Conservation (phyloP, 2,329 filamentous ascomycete genomes). For the Exserohilum rostratum region DNA sequence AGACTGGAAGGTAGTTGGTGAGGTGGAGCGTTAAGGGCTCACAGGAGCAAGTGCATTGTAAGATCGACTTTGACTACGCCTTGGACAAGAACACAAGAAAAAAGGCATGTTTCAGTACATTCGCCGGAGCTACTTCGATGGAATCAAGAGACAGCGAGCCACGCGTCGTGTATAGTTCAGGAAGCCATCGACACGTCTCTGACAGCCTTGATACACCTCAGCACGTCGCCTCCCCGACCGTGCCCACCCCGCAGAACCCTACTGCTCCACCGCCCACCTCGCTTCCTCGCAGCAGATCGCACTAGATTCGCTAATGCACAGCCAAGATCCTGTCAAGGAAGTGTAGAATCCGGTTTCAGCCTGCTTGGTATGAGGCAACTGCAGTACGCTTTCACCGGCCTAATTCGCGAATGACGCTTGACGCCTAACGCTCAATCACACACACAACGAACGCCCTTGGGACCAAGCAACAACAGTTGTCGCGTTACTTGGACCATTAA, state of each 20-base stretch:
- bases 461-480: too few species aligned
- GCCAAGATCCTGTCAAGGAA: constrained; percentile 5
- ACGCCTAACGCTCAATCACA: too few species aligned
- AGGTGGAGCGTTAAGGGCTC: too few species aligned
- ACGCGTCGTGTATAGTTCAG: constrained; percentile 18
- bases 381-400: neutral
- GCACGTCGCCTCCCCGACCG: constrained; percentile 13
- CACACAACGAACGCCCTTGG: too few species aligned
- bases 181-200: constrained; percentile 27
- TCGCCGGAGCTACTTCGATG: neutral
- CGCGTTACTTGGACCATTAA: too few species aligned
- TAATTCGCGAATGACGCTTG: neutral
- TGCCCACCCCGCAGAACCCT: constrained; percentile 19
- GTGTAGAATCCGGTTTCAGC: constrained; percentile 43
- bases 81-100: neutral
- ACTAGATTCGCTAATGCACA: constrained; percentile 3
- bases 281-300: constrained; percentile 10
- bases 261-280: constrained; percentile 15
- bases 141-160: constrained; percentile 3
- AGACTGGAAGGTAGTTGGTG: too few species aligned
- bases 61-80: too few species aligned
- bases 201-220: constrained; percentile 31
- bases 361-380: constrained; percentile 6
- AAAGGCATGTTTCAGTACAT: too few species aligned
- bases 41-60: too few species aligned